Base-by-base conservation (phyloP, 2,329 filamentous ascomycete genomes). In the Pseudogymnoascus sp. region DNA sequence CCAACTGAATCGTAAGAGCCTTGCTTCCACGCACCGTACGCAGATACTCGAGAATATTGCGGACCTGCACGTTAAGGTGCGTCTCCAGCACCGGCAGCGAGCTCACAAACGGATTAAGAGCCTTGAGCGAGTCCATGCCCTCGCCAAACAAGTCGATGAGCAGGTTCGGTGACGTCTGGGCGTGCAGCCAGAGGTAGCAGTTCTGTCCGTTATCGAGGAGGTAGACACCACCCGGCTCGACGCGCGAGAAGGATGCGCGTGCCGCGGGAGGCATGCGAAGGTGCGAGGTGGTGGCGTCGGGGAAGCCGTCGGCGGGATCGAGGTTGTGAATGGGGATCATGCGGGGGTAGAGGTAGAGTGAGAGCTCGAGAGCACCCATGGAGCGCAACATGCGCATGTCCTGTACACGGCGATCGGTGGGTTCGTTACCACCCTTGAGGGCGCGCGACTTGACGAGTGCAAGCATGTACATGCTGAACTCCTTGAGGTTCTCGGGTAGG, bases 391-490 rank as follows among this genome's bases (percentile, higher is more conserved):
- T 87, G 59, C 93, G 86, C 80, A 96, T 87, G 71, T 97, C 93
- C 69, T 97, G 89, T 12, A 95, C 88, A 64, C 94, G 83, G 64
- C 94, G 86, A 74, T 99, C 94, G 8, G 90, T 91, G 35, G 90
- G 89, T 74, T 99, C 94, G 66, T 88, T 86, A 62, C 93, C 93
- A 59, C 90, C 89, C 78, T 97, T 97, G 77, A 97, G 91, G 2
- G 93, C 92, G 62, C 94, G 86, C 61, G 85, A 92, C 74, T 99
- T 99, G 72, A 96, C 77, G 65, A 97, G 78, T 57, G 89, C 88
- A 8, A 99, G 85, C 75, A 95, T 90, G 74, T 94, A 97, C 91
- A 99, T 97, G 69, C 89, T 86, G 69, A 96, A 92, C 72, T 99
- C 94, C 72, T 97, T 97, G 30, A 99, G 82, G 66, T 93, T 90